A percentile compares a stretch with the other conserved stretches of the same genome.
Evolutionary conservation across 495 filamentous ascomycete species (phyloP).

Genomic region (Chaetomium fimeti): DNA sequence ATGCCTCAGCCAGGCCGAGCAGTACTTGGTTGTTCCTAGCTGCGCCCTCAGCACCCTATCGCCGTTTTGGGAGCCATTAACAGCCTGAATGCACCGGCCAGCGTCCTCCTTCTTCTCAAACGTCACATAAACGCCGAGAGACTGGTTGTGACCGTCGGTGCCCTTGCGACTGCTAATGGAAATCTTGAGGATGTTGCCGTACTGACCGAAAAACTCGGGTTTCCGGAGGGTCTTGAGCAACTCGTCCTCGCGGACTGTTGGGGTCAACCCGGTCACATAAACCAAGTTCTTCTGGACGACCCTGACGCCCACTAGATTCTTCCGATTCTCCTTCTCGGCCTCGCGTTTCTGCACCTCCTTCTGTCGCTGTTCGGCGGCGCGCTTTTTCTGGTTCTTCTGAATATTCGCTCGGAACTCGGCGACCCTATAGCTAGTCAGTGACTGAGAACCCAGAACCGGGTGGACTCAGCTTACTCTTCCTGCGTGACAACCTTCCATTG

Average conservation of each 20-base stretch:
- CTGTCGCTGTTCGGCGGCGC: slow-evolving; percentile 76
- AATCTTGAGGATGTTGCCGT: slow-evolving; percentile 97
- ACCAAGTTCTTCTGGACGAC: slow-evolving; percentile 98
- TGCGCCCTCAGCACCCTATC: slow-evolving; percentile 86
- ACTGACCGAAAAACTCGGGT: slow-evolving; percentile 93
- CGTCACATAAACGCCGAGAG: slow-evolving; percentile 95
- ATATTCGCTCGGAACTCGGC: slow-evolving; percentile 78
- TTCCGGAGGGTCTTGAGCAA: slow-evolving; percentile 83
- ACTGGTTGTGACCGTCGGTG: slow-evolving; percentile 64
- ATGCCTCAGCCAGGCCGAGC: slow-evolving; percentile 90
- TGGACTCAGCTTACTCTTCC: slow-evolving; percentile 68
- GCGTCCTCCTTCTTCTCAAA: slow-evolving; percentile 88
- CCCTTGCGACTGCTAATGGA: slow-evolving; percentile 94
- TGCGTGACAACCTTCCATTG: slow-evolving; percentile 89
- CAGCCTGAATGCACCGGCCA: slow-evolving; percentile 79
- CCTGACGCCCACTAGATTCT: slow-evolving; percentile 89
- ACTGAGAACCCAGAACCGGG: slow-evolving; percentile 5
- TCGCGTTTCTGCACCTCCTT: slow-evolving; percentile 95
- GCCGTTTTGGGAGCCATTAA: slow-evolving; percentile 88
- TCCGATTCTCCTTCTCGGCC: slow-evolving; percentile 89
- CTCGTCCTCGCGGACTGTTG: slow-evolving; percentile 85
- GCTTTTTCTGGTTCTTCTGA: slow-evolving; percentile 85
- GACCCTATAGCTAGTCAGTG: slow-evolving; percentile 43
- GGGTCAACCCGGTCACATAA: slow-evolving; percentile 92
- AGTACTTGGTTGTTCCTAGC: slow-evolving; percentile 98